These are phyloP conservation scores for Suillus paluster DNA, from an alignment of 768 basidiomycete genomes.

Conservation along the genomic window DNA sequence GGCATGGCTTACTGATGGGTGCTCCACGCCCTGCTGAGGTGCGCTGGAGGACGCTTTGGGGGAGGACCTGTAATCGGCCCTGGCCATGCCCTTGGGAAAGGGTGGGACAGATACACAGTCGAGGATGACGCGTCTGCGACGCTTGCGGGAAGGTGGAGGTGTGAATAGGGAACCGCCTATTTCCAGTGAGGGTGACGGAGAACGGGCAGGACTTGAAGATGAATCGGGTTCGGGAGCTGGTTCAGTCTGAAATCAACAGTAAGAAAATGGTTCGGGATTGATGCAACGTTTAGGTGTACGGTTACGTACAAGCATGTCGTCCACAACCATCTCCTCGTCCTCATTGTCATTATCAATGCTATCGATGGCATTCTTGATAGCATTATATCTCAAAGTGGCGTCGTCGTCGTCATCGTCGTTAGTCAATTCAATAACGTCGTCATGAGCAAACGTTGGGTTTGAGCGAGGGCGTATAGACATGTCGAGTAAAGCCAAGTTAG, in stretches of 20 bases:
- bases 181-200: conserved; percentile 14
- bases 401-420: conserved; percentile 11
- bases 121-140: conserved; percentile 16
- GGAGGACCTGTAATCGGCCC: conserved; percentile 21
- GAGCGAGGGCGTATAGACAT: conserved; percentile 5
- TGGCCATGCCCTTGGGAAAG: conserved; percentile 26
- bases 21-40: background rate
- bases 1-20: conserved; percentile 1
- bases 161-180: conserved; percentile 31
- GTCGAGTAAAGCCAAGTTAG: conserved; percentile 10
- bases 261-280: conserved; percentile 4
- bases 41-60: background rate
- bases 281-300: background rate
- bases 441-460: background rate
- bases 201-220: background rate
- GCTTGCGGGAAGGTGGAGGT: conserved; percentile 24
- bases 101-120: conserved; percentile 26
- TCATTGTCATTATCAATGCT: conserved; percentile 26
- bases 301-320: conserved; percentile 24
- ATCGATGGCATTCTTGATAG: conserved; percentile 16
- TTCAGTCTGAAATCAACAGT: conserved; percentile 8
- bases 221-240: background rate
- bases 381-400: background rate
- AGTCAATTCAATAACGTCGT: conserved; percentile 1
- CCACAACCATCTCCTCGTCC: conserved; percentile 20